phyloP scores from a whole-genome alignment of 1,284 basidiomycete genomes.

The Leccinum solheimii region DNA sequence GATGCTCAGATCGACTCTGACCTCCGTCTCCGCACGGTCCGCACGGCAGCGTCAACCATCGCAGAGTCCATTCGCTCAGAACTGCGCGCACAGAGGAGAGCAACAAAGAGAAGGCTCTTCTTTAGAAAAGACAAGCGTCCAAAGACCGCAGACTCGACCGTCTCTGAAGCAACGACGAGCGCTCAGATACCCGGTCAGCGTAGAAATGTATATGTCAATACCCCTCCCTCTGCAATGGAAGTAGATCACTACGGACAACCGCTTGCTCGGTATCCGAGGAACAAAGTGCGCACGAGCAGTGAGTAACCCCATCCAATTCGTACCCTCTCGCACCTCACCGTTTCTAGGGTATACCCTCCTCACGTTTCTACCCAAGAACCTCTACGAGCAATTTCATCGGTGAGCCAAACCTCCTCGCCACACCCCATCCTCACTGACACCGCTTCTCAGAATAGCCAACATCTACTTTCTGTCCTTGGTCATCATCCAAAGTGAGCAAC shows the following conservation, averaged over 20 bases:
- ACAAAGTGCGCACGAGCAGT: conserved; percentile 96
- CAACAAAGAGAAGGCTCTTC: conserved; percentile 58
- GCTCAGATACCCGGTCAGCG: conserved; percentile 52
- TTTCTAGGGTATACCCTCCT: not conserved
- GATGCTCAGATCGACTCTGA: conserved; percentile 72
- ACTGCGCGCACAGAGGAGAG: conserved; percentile 64
- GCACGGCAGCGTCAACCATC: conserved; percentile 86
- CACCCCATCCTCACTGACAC: not conserved
- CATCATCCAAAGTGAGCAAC: conserved; percentile 61
- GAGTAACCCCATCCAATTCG: conserved; percentile 37
- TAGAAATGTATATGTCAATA: conserved; percentile 78
- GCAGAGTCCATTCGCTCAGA: conserved; percentile 84
- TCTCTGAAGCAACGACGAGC: conserved; percentile 18
- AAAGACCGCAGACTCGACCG: conserved; percentile 35
- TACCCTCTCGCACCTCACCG: not conserved
- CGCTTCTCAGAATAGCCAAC: not conserved
- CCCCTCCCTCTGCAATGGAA: conserved; percentile 63
- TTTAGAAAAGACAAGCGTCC: conserved; percentile 55
- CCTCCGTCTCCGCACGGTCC: conserved; percentile 76
- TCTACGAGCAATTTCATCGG: not conserved
- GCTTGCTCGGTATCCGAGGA: conserved; percentile 75
- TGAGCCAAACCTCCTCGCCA: not conserved
- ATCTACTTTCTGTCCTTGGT: not conserved
- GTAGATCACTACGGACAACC: conserved; percentile 77
- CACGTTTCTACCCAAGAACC: not conserved